These are phyloP conservation scores for Thelephora aurantiotincta DNA, from an alignment of 768 basidiomycete genomes.

Conservation along the genomic window DNA sequence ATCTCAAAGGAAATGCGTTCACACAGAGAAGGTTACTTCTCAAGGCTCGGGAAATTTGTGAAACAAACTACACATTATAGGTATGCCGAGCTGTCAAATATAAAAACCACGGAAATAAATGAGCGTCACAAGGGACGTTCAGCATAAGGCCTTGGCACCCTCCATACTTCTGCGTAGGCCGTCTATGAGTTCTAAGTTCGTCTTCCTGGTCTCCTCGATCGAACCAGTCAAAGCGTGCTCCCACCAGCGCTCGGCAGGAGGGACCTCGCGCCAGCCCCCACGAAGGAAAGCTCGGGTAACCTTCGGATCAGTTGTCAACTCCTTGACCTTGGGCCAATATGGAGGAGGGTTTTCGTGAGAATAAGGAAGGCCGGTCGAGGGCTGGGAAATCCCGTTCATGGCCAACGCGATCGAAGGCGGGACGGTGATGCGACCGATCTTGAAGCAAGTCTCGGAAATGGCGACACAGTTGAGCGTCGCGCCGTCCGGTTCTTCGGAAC, in stretches of 20 bases:
- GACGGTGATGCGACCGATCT: conserved; percentile 56
- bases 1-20: background rate
- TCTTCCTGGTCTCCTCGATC: conserved; percentile 16
- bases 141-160: conserved; percentile 10
- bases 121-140: background rate
- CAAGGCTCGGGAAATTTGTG: too few species aligned
- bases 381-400: conserved; percentile 36
- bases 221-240: conserved; percentile 35
- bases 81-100: background rate
- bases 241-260: conserved; percentile 55
- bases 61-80: background rate
- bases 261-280: conserved; percentile 49
- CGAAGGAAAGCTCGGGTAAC: conserved; percentile 31
- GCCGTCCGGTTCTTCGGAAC: conserved; percentile 34
- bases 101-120: background rate
- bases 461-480: conserved; percentile 46
- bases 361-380: conserved; percentile 15
- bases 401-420: conserved; percentile 54
- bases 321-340: conserved; percentile 24
- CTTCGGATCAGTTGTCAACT: conserved; percentile 13
- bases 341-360: conserved; percentile 32
- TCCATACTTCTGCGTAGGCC: conserved; percentile 20
- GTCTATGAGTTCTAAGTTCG: conserved; percentile 11
- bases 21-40: too few species aligned
- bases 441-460: conserved; percentile 55